A percentile compares a stretch with the other conserved stretches of the same genome.
These are phyloP conservation scores for Neofusicoccum parvum DNA, from an alignment of 2,329 filamentous ascomycete species.

Conservation along the genomic window DNA sequence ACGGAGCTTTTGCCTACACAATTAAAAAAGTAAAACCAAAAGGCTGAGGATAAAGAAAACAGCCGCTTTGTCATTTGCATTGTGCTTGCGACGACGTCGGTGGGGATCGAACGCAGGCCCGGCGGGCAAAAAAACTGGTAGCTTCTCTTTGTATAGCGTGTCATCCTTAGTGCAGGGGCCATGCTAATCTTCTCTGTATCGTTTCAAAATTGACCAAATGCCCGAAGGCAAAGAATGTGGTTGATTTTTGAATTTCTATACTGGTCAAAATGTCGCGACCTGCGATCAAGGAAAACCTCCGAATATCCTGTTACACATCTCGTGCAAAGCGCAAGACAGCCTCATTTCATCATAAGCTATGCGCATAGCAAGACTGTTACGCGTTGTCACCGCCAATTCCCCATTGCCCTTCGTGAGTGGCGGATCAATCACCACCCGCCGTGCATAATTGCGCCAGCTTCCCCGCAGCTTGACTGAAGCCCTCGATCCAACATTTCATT, in stretches of 20 bases:
- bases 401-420: too few relatives aligned
- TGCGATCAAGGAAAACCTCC: neutral
- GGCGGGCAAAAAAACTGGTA: conserved; percentile 16
- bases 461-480: too few relatives aligned
- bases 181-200: conserved; percentile 56
- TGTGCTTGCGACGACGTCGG: too few relatives aligned
- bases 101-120: neutral
- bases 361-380: too few relatives aligned
- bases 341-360: too few relatives aligned
- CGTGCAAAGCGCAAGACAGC: neutral
- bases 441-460: too few relatives aligned
- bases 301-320: neutral
- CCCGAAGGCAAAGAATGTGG: neutral
- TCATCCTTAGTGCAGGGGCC: conserved; percentile 71
- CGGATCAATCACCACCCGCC: too few relatives aligned
- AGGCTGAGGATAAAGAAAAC: neutral
- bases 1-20: too few relatives aligned
- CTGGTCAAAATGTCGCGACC: neutral
- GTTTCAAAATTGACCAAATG: conserved; percentile 45
- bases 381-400: too few relatives aligned
- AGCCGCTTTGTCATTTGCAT: neutral
- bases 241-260: neutral
- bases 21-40: too few relatives aligned
- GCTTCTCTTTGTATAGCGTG: conserved; percentile 18
- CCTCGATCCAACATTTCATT: too few relatives aligned